phyloP scores from a whole-genome alignment of 2,329 filamentous ascomycete genomes.

The Fonsecaea multimorphosa region DNA sequence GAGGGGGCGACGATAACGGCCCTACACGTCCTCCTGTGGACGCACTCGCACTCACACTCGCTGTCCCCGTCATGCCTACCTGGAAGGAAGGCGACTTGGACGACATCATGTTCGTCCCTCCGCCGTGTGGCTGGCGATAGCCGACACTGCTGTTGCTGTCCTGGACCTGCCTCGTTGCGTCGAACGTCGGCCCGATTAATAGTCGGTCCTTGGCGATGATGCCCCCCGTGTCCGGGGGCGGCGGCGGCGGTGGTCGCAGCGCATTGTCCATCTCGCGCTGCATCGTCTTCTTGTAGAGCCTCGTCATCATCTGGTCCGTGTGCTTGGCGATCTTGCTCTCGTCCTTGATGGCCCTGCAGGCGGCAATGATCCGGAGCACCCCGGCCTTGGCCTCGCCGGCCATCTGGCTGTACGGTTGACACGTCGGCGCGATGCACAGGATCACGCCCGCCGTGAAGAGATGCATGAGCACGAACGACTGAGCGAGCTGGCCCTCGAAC shows the following conservation, averaged over 20 bases:
- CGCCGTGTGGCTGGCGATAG: not conserved
- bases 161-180: constrained; percentile 8
- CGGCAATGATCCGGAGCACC: constrained; percentile 42
- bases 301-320: constrained; percentile 41
- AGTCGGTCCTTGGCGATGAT: constrained; percentile 11
- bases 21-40: constrained; percentile 3
- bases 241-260: not conserved
- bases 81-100: not conserved
- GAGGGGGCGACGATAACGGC: not conserved
- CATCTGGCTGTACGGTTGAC: constrained; percentile 40
- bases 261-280: constrained; percentile 38
- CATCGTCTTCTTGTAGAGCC: constrained; percentile 40
- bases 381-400: constrained; percentile 44
- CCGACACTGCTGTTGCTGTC: not conserved
- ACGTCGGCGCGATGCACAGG: constrained; percentile 43
- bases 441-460: constrained; percentile 40
- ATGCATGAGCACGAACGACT: constrained; percentile 37
- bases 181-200: not conserved
- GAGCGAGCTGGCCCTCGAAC: constrained; percentile 41
- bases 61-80: not conserved
- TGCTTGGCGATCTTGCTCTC: constrained; percentile 42
- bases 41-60: not conserved
- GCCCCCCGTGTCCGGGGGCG: not conserved
- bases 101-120: not conserved
- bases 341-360: constrained; percentile 36